Evolutionary conservation across 495 filamentous ascomycete species (phyloP).

Genomic region (Tuber melanosporum): DNA sequence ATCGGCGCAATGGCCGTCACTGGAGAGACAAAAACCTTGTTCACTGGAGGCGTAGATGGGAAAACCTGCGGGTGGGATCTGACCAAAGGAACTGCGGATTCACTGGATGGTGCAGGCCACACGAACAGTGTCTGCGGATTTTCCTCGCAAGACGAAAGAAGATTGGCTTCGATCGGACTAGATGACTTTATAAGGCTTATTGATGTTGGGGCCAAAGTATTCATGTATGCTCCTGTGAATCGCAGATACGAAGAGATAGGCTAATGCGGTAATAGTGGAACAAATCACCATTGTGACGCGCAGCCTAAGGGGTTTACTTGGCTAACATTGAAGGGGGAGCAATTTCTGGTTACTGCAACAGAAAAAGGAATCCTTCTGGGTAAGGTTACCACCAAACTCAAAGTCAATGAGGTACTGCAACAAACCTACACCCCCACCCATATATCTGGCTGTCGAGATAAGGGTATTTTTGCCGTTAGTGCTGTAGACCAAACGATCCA

Average conservation of each 20-base stretch:
- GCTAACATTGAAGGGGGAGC: slow-evolving; percentile 33
- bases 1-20: slow-evolving; percentile 65
- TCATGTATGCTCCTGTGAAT: slow-evolving; percentile 51
- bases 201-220: slow-evolving; percentile 55
- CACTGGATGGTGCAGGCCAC: slow-evolving; percentile 71
- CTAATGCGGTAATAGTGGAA: not conserved
- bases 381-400: slow-evolving; percentile 57
- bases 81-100: slow-evolving; percentile 56
- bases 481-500: slow-evolving; percentile 63
- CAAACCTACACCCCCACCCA: slow-evolving; percentile 57
- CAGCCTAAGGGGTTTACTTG: slow-evolving; percentile 52
- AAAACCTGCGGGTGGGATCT: slow-evolving; percentile 76
- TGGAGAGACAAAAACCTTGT: slow-evolving; percentile 55
- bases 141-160: slow-evolving; percentile 51
- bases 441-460: slow-evolving; percentile 58
- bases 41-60: slow-evolving; percentile 88
- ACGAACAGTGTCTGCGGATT: slow-evolving; percentile 77
- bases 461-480: slow-evolving; percentile 61
- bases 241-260: slow-evolving; percentile 14
- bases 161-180: slow-evolving; percentile 83
- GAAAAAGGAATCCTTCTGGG: slow-evolving; percentile 49
- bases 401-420: slow-evolving; percentile 48
- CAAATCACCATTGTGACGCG: slow-evolving; percentile 24
- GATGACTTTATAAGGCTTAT: slow-evolving; percentile 85
- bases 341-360: slow-evolving; percentile 56